These are phyloP conservation scores for Plasmodium gallinaceum DNA, from an alignment of 169 alveolate genomes.

Conservation along the genomic window DNA sequence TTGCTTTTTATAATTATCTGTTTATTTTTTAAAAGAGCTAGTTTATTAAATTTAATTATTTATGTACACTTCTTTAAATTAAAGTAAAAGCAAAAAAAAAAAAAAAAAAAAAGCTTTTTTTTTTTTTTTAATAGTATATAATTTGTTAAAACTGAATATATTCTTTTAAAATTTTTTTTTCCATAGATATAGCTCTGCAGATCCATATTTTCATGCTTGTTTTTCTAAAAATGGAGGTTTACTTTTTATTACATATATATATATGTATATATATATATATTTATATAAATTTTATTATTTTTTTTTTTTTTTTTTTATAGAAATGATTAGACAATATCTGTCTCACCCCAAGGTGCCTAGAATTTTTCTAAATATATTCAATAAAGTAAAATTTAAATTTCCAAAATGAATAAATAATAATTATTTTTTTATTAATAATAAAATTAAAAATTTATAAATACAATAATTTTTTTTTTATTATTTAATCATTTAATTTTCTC, in stretches of 20 bases:
- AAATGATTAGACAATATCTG: slow-evolving; percentile 69
- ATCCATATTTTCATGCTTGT: slow-evolving; percentile 77
- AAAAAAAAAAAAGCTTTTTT: slow-evolving; percentile 5
- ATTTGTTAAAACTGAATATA: background rate
- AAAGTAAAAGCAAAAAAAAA: slow-evolving; percentile 33
- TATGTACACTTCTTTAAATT: slow-evolving; percentile 67
- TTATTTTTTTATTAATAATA: background rate
- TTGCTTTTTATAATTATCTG: slow-evolving; percentile 66
- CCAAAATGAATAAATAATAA: background rate
- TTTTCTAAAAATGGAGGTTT: slow-evolving; percentile 73
- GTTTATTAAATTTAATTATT: slow-evolving; percentile 45
- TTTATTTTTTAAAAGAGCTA: slow-evolving; percentile 58
- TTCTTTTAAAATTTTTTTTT: background rate
- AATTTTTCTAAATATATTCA: slow-evolving; percentile 25
- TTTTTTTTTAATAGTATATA: background rate
- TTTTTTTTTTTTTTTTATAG: slow-evolving; percentile 17
- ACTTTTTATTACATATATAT: slow-evolving; percentile 1
- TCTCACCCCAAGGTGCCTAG: slow-evolving; percentile 74
- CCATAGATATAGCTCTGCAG: slow-evolving; percentile 57
- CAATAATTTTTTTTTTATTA: background rate
- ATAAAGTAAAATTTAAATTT: slow-evolving; percentile 38
- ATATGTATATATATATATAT: background rate
- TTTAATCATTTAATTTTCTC: background rate
- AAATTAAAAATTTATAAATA: background rate
- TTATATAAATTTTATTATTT: background rate